A percentile compares a stretch with the other conserved stretches of the same genome.
phyloP scores from a whole-genome alignment of 441 rosid genomes.

The Lagerstroemia fauriei region DNA sequence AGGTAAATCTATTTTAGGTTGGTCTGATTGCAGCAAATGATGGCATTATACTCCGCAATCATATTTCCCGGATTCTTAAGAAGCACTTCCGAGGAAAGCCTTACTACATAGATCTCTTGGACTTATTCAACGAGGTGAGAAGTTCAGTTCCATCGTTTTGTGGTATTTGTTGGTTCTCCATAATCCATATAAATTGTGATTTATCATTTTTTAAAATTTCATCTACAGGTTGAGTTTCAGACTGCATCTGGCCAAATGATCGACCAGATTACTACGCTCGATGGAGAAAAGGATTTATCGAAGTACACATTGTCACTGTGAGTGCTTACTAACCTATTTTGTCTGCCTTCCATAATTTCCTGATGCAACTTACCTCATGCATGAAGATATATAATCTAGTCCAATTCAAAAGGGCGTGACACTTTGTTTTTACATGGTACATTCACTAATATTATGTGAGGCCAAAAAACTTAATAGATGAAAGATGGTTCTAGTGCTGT shows the following conservation, averaged over 20 bases:
- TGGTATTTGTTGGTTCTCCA: background rate
- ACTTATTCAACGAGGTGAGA: conserved; percentile 75
- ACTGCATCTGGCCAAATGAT: conserved; percentile 93
- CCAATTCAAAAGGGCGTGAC: background rate
- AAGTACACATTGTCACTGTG: conserved; percentile 68
- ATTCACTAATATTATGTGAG: background rate
- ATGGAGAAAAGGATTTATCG: conserved; percentile 81
- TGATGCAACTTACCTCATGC: background rate
- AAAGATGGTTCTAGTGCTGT: background rate
- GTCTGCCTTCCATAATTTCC: too few relatives aligned
- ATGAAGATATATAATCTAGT: background rate
- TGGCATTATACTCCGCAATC: conserved; percentile 74
- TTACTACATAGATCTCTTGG: conserved; percentile 75
- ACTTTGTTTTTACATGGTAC: background rate
- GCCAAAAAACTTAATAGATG: background rate
- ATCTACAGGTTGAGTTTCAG: conserved; percentile 73
- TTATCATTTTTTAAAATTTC: background rate
- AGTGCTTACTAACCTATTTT: conserved; percentile 33
- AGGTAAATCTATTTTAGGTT: conserved; percentile 42
- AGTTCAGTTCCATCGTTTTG: background rate
- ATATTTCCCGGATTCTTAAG: conserved; percentile 69
- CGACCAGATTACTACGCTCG: conserved; percentile 77
- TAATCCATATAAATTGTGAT: background rate
- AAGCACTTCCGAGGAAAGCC: conserved; percentile 71
- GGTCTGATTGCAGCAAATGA: conserved; percentile 80